These are phyloP conservation scores for Beauveria varroae DNA, from an alignment of 2,329 filamentous ascomycete genomes.

Conservation along the genomic window DNA sequence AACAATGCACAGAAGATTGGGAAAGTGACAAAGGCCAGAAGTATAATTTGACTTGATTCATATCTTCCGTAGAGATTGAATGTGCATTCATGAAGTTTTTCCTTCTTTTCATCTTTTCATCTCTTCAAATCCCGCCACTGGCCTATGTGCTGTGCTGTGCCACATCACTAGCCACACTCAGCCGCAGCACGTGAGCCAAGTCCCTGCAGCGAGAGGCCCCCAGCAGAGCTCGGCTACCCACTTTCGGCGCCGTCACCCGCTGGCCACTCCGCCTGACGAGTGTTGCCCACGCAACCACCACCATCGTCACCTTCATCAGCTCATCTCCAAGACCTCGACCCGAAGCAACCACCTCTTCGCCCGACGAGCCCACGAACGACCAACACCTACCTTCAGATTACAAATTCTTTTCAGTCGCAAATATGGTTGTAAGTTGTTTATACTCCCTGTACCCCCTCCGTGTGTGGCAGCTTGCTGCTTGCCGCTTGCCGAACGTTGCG, in stretches of 20 bases:
- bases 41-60: too few relatives aligned
- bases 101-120: too few relatives aligned
- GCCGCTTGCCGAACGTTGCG: not conserved
- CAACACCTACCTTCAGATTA: not conserved
- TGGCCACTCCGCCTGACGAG: constrained; percentile 1
- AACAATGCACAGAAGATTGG: too few relatives aligned
- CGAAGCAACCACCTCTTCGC: not conserved
- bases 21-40: too few relatives aligned
- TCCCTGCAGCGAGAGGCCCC: not conserved
- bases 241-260: constrained; percentile 1
- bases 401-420: not conserved
- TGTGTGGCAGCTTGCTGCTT: not conserved
- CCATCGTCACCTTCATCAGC: not conserved
- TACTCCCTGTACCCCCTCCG: not conserved
- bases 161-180: not conserved
- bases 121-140: too few relatives aligned
- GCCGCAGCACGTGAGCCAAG: not conserved
- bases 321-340: not conserved
- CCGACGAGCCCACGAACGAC: not conserved
- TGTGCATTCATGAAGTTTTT: too few relatives aligned
- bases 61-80: too few relatives aligned
- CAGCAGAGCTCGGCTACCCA: not conserved
- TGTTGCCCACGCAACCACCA: constrained; percentile 12
- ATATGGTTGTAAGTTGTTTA: constrained; percentile 5
- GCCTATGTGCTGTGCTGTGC: not conserved